Percentiles rank a stretch among this genome's conserved stretches.
phyloP scores from a whole-genome alignment of 306 rosid species.

The Sicyos edulis region DNA sequence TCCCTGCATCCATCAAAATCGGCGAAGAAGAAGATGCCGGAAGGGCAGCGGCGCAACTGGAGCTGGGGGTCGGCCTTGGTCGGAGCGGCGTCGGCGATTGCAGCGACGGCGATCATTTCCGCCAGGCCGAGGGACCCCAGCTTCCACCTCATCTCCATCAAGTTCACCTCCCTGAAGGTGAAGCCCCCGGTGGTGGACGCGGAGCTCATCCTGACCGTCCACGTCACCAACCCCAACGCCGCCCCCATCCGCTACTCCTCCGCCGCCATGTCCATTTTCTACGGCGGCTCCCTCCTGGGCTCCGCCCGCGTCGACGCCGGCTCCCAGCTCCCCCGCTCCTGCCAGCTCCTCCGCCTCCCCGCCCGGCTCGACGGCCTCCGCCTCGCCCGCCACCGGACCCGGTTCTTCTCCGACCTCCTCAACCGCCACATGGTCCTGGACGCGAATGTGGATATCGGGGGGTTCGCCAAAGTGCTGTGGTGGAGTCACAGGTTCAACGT shows the following conservation, averaged over 20 bases:
- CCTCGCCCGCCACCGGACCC: constrained; percentile 56
- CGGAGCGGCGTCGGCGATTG: constrained; percentile 71
- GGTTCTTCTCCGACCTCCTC: constrained; percentile 50
- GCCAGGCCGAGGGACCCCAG: constrained; percentile 83
- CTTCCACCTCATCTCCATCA: constrained; percentile 62
- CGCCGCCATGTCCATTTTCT: constrained; percentile 78
- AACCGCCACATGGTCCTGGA: constrained; percentile 70
- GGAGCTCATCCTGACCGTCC: constrained; percentile 65
- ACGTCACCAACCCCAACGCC: constrained; percentile 83
- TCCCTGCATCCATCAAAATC: background rate
- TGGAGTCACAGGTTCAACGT: constrained; percentile 68
- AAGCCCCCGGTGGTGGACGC: constrained; percentile 59
- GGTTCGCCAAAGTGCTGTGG: constrained; percentile 64
- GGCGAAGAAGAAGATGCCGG: constrained; percentile 23
- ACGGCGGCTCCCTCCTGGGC: constrained; percentile 72
- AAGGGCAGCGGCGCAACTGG: constrained; percentile 34
- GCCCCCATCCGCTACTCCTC: constrained; percentile 64
- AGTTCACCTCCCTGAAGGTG: constrained; percentile 59
- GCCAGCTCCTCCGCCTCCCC: constrained; percentile 63
- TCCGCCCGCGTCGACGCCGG: constrained; percentile 69
- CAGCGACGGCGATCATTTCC: constrained; percentile 41
- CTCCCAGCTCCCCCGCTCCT: constrained; percentile 59
- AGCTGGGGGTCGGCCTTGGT: constrained; percentile 63
- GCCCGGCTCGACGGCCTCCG: constrained; percentile 54
- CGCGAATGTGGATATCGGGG: constrained; percentile 57